These are phyloP conservation scores for Paramecium pentaurelia DNA, from an alignment of 73 alveolate genomes.

Conservation along the genomic window DNA sequence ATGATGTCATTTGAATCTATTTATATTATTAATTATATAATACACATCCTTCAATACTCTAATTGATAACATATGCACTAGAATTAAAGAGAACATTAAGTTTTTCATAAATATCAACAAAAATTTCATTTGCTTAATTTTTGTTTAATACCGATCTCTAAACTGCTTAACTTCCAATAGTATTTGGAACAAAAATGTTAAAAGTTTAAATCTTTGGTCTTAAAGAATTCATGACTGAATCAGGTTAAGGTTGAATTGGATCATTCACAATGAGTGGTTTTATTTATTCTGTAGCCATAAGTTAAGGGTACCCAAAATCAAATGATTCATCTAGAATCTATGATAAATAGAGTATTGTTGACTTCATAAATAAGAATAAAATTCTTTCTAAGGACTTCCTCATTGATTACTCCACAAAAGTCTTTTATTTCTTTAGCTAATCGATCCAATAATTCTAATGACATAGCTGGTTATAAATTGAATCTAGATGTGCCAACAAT, in stretches of 20 bases:
- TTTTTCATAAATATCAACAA: constrained; percentile 96
- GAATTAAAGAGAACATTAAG: constrained; percentile 93
- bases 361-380: constrained; percentile 58
- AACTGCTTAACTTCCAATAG: constrained; percentile 18
- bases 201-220: background rate
- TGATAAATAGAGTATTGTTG: constrained; percentile 53
- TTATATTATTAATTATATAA: constrained; percentile 70
- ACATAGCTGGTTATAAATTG: constrained; percentile 49
- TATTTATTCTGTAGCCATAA: constrained; percentile 50
- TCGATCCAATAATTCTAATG: constrained; percentile 58
- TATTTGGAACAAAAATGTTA: background rate
- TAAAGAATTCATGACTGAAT: background rate
- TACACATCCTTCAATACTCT: constrained; percentile 96
- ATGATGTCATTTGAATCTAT: constrained; percentile 63
- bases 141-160: constrained; percentile 54
- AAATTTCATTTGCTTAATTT: constrained; percentile 91
- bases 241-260: constrained; percentile 35
- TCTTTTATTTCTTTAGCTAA: constrained; percentile 56
- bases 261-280: constrained; percentile 60
- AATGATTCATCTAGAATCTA: constrained; percentile 57
- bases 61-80: constrained; percentile 92
- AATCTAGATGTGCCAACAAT: constrained; percentile 58
- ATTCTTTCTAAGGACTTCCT: constrained; percentile 61
- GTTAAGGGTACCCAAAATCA: constrained; percentile 62
- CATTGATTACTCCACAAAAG: constrained; percentile 61